These are phyloP conservation scores for Wickerhamiella lipophila DNA, from an alignment of 805 yeast species.

Conservation along the genomic window DNA sequence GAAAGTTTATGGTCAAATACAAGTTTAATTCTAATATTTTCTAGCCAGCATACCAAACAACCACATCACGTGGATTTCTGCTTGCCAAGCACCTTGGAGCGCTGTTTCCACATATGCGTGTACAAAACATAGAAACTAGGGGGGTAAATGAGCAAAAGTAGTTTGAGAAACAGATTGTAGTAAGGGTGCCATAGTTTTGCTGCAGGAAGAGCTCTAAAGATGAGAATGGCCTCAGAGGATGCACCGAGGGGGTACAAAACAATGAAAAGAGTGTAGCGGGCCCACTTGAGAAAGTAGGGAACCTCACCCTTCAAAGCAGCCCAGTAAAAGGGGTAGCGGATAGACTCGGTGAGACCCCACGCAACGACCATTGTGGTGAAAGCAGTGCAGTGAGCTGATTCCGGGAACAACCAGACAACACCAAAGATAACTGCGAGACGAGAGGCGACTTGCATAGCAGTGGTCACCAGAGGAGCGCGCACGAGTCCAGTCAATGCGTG, in stretches of 20 bases:
- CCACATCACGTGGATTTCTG: too few relatives aligned
- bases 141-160: conserved; percentile 50
- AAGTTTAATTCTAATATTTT: too few relatives aligned
- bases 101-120: conserved; percentile 79
- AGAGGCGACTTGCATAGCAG: conserved; percentile 77
- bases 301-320: conserved; percentile 48
- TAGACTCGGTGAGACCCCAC: conserved; percentile 91
- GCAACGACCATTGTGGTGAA: conserved; percentile 61
- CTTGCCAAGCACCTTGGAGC: conserved; percentile 59
- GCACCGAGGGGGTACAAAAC: conserved; percentile 87
- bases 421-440: conserved; percentile 76
- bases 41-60: too few relatives aligned
- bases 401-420: conserved; percentile 61
- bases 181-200: conserved; percentile 38
- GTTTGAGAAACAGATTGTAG: conserved; percentile 45
- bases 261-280: conserved; percentile 73
- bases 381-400: conserved; percentile 42
- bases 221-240: conserved; percentile 62
- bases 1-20: too few relatives aligned
- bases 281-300: conserved; percentile 47
- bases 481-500: conserved; percentile 73
- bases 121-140: conserved; percentile 82
- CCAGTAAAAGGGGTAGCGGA: conserved; percentile 71
- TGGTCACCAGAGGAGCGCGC: conserved; percentile 71
- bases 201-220: conserved; percentile 55